phyloP scores from a whole-genome alignment of 305 asterid genomes.

The Rubia peregrina region DNA sequence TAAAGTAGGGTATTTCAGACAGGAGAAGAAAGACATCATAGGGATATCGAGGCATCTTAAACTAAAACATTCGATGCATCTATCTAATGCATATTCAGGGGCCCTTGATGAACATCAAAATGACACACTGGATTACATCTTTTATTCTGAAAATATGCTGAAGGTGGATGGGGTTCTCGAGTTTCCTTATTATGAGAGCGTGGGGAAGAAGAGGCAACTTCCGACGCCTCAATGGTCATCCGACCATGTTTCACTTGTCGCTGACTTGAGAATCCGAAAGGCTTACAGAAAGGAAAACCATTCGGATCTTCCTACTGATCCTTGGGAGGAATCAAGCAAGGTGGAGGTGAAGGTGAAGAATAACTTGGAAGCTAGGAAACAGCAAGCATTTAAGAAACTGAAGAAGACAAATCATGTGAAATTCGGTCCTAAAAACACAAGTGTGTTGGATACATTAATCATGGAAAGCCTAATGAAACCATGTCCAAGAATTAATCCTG shows the following conservation, averaged over 20 bases:
- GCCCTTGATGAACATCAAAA: neutral
- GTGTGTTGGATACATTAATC: neutral
- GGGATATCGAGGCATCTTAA: constrained; percentile 2
- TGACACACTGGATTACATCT: constrained; percentile 1
- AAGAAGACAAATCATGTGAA: neutral
- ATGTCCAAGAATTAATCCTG: neutral
- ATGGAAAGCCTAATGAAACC: neutral
- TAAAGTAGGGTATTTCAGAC: constrained; percentile 8
- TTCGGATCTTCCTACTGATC: neutral
- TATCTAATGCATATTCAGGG: constrained; percentile 7
- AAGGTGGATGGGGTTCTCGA: constrained; percentile 73
- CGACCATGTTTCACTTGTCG: constrained; percentile 79
- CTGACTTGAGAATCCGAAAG: constrained; percentile 35
- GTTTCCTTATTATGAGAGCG: constrained; percentile 72
- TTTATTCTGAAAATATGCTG: constrained; percentile 52
- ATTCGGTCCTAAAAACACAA: neutral
- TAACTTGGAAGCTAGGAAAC: neutral
- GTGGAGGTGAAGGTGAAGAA: neutral
- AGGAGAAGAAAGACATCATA: neutral
- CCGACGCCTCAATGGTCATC: constrained; percentile 97
- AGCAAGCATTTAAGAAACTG: neutral
- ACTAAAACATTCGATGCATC: constrained; percentile 4
- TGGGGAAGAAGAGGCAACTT: constrained; percentile 65
- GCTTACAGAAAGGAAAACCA: constrained; percentile 1
- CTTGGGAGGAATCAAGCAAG: constrained; percentile 1